Conservation (phyloP, 441 rosid species). For the Iberis amara region DNA sequence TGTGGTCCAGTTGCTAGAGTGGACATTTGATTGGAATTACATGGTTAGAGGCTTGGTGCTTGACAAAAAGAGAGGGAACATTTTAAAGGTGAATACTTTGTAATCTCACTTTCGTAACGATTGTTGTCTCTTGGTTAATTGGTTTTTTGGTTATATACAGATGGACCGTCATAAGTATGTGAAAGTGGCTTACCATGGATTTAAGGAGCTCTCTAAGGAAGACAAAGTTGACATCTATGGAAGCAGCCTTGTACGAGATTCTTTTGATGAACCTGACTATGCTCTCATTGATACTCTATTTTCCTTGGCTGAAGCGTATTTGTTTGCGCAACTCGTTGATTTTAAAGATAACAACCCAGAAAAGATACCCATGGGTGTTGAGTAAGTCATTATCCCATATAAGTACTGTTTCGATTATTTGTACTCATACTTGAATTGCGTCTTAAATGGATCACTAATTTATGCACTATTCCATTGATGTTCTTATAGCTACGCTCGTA, state of each 20-base stretch:
- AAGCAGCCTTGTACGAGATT: constrained; percentile 71
- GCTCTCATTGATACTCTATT: constrained; percentile 94
- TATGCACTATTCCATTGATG: neutral
- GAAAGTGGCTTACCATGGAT: constrained; percentile 98
- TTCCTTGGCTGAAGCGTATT: constrained; percentile 89
- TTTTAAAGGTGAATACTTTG: constrained; percentile 61
- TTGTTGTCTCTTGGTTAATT: constrained; percentile 8
- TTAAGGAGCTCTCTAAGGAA: constrained; percentile 84
- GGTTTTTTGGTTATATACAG: constrained; percentile 38
- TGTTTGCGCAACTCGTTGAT: constrained; percentile 96
- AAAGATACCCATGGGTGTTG: constrained; percentile 47
- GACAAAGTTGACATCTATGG: constrained; percentile 86
- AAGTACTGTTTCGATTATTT: neutral
- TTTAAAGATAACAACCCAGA: constrained; percentile 74
- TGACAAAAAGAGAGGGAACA: constrained; percentile 96
- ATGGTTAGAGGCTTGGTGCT: constrained; percentile 98
- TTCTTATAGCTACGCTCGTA: constrained; percentile 58
- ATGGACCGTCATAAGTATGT: constrained; percentile 99
- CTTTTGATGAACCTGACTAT: constrained; percentile 94
- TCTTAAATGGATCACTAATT: neutral
- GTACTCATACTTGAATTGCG: neutral
- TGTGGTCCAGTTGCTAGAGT: constrained; percentile 69
- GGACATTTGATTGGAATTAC: constrained; percentile 92
- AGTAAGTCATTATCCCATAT: constrained; percentile 43
- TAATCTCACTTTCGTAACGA: constrained; percentile 1